Conservation (phyloP, 129 eudicot species). For the Lonicera japonica region DNA sequence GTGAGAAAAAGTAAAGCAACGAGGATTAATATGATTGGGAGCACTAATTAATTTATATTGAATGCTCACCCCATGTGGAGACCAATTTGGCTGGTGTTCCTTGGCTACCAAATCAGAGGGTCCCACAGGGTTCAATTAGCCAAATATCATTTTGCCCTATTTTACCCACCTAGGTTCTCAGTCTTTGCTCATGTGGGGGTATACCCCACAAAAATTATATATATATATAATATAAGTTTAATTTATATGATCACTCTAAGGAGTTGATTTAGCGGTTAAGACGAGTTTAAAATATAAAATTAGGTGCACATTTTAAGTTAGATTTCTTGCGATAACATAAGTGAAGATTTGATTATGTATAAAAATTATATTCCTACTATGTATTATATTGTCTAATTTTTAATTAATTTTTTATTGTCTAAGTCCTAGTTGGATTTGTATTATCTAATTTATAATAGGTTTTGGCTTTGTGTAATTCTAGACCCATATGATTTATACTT, state of each 20-base stretch:
- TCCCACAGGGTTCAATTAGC: not conserved
- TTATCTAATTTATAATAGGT: too few relatives aligned
- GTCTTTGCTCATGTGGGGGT: not conserved
- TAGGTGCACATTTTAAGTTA: not conserved
- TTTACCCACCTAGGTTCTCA: not conserved
- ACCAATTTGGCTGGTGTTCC: conserved; percentile 61
- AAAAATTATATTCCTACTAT: too few relatives aligned
- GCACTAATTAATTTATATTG: conserved; percentile 10
- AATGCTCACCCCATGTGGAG: conserved; percentile 63
- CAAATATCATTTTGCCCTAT: not conserved
- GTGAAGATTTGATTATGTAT: not conserved
- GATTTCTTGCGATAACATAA: not conserved
- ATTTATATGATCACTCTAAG: not conserved
- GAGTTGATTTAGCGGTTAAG: too few relatives aligned
- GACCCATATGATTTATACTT: too few relatives aligned
- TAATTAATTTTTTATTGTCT: too few relatives aligned
- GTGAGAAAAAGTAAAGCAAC: conserved; percentile 3
- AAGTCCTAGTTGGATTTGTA: too few relatives aligned
- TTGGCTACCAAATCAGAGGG: conserved; percentile 20
- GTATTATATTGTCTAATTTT: too few relatives aligned
- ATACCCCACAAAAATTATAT: conserved; percentile 19
- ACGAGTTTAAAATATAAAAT: not conserved
- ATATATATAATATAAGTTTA: conserved; percentile 19
- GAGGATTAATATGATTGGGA: conserved; percentile 13
- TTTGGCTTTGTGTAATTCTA: too few relatives aligned